A percentile compares a stretch with the other conserved stretches of the same genome.
Evolutionary conservation across 805 yeast species (phyloP).

Genomic region (Metschnikowia amazonensis): DNA sequence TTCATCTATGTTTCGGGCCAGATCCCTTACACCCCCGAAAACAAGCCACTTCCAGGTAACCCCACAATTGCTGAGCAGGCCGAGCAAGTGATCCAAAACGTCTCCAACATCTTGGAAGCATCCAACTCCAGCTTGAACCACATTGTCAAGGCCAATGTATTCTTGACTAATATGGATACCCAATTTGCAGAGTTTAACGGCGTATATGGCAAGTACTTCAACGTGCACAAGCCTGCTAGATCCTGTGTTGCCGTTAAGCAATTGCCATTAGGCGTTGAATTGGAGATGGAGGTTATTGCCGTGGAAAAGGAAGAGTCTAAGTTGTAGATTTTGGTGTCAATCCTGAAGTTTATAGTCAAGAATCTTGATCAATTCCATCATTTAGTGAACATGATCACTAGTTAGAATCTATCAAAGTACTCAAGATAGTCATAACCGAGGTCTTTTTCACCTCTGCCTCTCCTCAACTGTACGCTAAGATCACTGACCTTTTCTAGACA

Average conservation of each 20-base stretch:
- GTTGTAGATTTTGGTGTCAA: slow-evolving; percentile 20
- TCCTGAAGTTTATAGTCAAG: not conserved
- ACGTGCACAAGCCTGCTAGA: slow-evolving; percentile 87
- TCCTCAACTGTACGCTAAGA: no score
- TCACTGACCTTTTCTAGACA: no score
- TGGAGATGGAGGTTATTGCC: slow-evolving; percentile 93
- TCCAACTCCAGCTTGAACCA: slow-evolving; percentile 80
- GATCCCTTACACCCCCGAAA: slow-evolving; percentile 82
- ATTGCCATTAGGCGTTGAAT: slow-evolving; percentile 81
- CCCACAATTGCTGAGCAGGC: slow-evolving; percentile 69
- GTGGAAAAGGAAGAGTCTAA: slow-evolving; percentile 48
- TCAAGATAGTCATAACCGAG: no score
- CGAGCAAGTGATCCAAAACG: slow-evolving; percentile 68
- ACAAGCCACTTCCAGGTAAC: slow-evolving; percentile 69
- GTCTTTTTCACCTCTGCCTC: no score
- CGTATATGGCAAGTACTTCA: slow-evolving; percentile 78
- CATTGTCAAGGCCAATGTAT: slow-evolving; percentile 83
- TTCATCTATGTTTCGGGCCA: slow-evolving; percentile 93
- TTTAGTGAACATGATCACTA: not conserved
- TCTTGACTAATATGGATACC: slow-evolving; percentile 79
- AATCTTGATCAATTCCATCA: not conserved
- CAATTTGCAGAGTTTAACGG: slow-evolving; percentile 81
- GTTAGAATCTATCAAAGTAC: no score
- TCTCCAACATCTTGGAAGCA: slow-evolving; percentile 70
- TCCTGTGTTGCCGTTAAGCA: slow-evolving; percentile 94